Evolutionary conservation across 2,329 filamentous ascomycete genomes (phyloP).

Genomic region (Monilinia vaccinii-corymbosi): DNA sequence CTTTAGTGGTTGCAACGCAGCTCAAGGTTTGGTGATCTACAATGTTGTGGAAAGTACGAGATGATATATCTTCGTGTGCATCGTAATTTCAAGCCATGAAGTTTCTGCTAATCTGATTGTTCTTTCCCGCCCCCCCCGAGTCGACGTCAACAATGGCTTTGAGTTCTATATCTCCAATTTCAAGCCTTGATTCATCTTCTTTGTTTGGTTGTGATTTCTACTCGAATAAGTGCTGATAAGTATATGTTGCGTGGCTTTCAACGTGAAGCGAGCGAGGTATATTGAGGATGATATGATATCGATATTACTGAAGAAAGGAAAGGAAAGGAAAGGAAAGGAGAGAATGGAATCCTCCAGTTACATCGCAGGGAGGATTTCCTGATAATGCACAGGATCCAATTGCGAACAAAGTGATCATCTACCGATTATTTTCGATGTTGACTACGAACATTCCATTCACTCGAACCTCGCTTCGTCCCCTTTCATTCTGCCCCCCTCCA

Average conservation of each 20-base stretch:
- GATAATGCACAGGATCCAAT: not conserved
- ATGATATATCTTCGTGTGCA: not conserved
- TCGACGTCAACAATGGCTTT: not conserved
- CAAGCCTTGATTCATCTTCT: no score
- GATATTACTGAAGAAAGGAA: no score
- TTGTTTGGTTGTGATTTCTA: not conserved
- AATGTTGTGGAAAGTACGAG: not conserved
- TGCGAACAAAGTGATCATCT: not conserved
- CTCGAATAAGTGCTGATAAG: not conserved
- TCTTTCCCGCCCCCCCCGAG: not conserved
- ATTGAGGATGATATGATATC: not conserved
- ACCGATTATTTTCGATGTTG: not conserved
- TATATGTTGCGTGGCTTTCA: not conserved
- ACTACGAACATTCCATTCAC: not conserved
- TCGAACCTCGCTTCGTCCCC: not conserved
- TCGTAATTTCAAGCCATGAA: not conserved
- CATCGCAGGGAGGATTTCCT: not conserved
- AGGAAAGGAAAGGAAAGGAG: not conserved
- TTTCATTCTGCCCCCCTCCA: not conserved
- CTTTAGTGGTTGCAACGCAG: not conserved
- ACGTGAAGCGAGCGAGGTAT: not conserved
- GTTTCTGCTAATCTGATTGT: not conserved
- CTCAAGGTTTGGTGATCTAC: not conserved
- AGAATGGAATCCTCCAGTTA: not conserved
- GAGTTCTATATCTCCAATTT: not conserved